These are phyloP conservation scores for Phascolomyces articulosus DNA, from an alignment of 371 early-diverging fungal genomes.

Conservation along the genomic window DNA sequence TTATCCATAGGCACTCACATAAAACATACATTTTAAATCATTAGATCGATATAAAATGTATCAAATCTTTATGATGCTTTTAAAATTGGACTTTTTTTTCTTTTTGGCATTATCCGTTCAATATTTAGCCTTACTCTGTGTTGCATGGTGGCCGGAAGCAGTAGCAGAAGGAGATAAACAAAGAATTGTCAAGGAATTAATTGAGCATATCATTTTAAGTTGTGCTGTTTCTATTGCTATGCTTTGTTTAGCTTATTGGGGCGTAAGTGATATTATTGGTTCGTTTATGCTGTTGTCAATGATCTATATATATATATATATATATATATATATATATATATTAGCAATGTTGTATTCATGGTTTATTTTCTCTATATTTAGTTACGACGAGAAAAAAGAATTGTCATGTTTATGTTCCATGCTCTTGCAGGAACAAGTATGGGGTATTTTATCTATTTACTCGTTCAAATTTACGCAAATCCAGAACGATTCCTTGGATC, in stretches of 20 bases:
- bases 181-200: conserved; percentile 34
- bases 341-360: too few species aligned
- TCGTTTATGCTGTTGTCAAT: too few species aligned
- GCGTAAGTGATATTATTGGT: conserved; percentile 41
- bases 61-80: conserved; percentile 84
- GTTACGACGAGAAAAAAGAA: conserved; percentile 54
- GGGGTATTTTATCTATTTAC: conserved; percentile 76
- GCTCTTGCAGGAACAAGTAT: conserved; percentile 55
- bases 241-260: conserved; percentile 76
- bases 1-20: too few species aligned
- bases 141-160: conserved; percentile 49
- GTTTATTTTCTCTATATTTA: too few species aligned
- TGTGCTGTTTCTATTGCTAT: conserved; percentile 74
- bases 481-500: conserved; percentile 59
- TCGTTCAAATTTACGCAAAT: conserved; percentile 70
- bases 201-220: conserved; percentile 74
- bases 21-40: not conserved
- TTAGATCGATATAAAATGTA: conserved; percentile 81
- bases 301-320: too few species aligned
- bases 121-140: conserved; percentile 79
- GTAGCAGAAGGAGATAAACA: conserved; percentile 61
- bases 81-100: conserved; percentile 91
- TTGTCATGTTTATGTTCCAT: conserved; percentile 62
- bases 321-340: too few species aligned
- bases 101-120: conserved; percentile 86